Evolutionary conservation across 345 rosid species (phyloP).

Genomic region (Isatis tinctoria): DNA sequence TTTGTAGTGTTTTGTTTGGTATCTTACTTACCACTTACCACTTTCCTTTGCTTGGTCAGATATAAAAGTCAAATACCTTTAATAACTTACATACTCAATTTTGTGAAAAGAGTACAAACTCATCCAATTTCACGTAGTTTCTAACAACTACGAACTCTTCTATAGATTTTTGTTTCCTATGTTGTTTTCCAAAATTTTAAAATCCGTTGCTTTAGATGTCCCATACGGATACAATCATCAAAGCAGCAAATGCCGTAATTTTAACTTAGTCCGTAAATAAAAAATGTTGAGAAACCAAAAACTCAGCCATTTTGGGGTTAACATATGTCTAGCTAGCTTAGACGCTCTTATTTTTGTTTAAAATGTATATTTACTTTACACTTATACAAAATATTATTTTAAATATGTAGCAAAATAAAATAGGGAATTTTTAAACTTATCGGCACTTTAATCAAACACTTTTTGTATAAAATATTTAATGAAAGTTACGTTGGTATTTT

Average conservation of each 20-base stretch:
- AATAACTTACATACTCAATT: not conserved
- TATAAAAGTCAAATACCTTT: not conserved
- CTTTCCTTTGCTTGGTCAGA: conserved; percentile 13
- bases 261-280: not conserved
- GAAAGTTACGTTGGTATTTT: not conserved
- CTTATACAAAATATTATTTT: not conserved
- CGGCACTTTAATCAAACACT: not conserved
- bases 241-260: not conserved
- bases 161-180: not conserved
- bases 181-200: not conserved
- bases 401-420: not conserved
- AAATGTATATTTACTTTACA: not conserved
- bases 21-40: not conserved
- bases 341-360: not conserved
- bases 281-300: not conserved
- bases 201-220: not conserved
- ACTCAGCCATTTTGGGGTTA: not conserved
- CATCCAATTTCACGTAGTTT: not conserved
- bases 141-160: not conserved
- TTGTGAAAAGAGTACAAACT: not conserved
- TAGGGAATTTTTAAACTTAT: not conserved
- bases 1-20: not conserved
- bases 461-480: too few relatives aligned
- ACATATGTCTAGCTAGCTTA: too few relatives aligned
- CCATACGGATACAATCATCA: not conserved